Evolutionary conservation across 2,329 filamentous ascomycete genomes (phyloP).

Genomic region (Fonsecaea pugnacius): DNA sequence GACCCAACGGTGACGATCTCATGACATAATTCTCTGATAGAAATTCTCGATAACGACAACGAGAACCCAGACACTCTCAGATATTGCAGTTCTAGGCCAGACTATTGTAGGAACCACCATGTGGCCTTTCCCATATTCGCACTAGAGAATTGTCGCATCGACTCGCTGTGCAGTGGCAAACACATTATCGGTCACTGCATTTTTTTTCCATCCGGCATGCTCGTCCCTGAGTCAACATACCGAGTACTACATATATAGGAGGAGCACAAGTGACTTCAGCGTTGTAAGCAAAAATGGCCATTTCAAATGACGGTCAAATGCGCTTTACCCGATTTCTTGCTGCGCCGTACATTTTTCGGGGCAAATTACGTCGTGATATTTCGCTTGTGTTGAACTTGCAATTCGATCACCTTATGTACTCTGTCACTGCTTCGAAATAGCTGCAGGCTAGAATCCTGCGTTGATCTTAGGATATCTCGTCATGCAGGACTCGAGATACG

Average conservation of each 20-base stretch:
- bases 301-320: neutral
- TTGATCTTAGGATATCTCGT: neutral
- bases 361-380: constrained; percentile 1
- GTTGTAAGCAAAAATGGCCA: neutral
- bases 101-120: constrained; percentile 45
- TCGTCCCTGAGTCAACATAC: constrained; percentile 44
- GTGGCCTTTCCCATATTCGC: constrained; percentile 46
- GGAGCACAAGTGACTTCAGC: neutral
- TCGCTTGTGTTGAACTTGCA: neutral
- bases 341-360: constrained; percentile 6
- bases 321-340: neutral
- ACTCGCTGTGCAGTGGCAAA: constrained; percentile 44
- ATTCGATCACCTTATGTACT: constrained; percentile 8
- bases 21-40: neutral
- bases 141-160: constrained; percentile 44
- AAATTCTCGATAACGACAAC: neutral
- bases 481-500: constrained; percentile 45
- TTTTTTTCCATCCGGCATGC: constrained; percentile 40
- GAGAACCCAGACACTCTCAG: neutral
- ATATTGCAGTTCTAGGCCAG: neutral
- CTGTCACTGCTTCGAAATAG: neutral
- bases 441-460: neutral
- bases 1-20: neutral
- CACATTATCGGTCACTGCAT: constrained; percentile 41
- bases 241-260: neutral